phyloP scores from a whole-genome alignment of 805 yeast genomes.

The Myxozyma mucilagina region DNA sequence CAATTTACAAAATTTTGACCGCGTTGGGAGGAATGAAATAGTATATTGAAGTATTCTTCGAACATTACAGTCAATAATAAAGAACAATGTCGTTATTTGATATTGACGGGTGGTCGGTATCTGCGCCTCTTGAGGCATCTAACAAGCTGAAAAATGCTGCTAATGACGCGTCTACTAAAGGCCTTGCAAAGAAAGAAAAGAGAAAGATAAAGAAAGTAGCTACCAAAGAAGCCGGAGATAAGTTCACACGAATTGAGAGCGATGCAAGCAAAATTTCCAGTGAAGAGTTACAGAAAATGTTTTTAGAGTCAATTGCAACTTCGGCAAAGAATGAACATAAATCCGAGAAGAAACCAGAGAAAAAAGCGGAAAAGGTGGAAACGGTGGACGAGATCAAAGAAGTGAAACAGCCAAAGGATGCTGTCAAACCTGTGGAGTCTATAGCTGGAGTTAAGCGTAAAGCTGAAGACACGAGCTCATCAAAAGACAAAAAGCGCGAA shows the following conservation, averaged over 20 bases:
- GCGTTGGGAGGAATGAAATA: background rate
- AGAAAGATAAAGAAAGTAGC: conserved; percentile 1
- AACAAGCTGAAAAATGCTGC: background rate
- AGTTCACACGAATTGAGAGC: background rate
- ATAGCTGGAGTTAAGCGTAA: background rate
- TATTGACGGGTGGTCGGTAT: conserved; percentile 27
- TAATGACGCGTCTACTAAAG: background rate
- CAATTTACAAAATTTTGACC: background rate
- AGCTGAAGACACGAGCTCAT: background rate
- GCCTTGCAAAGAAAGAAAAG: background rate
- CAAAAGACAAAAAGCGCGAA: background rate
- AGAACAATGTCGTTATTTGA: conserved; percentile 23
- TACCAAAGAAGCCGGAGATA: background rate
- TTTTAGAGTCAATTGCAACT: conserved; percentile 15
- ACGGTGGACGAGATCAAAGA: background rate
- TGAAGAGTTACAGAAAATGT: conserved; percentile 23
- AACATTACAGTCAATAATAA: background rate
- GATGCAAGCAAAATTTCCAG: conserved; percentile 12
- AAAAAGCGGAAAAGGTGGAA: background rate
- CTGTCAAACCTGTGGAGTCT: no score
- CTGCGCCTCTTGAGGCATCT: conserved; percentile 1
- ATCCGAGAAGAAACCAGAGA: conserved; percentile 12
- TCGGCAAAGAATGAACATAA: conserved; percentile 12
- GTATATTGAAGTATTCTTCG: background rate
- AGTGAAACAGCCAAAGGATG: background rate